Base-by-base conservation (phyloP, 331 rosid species). In the Ulmus americana region DNA sequence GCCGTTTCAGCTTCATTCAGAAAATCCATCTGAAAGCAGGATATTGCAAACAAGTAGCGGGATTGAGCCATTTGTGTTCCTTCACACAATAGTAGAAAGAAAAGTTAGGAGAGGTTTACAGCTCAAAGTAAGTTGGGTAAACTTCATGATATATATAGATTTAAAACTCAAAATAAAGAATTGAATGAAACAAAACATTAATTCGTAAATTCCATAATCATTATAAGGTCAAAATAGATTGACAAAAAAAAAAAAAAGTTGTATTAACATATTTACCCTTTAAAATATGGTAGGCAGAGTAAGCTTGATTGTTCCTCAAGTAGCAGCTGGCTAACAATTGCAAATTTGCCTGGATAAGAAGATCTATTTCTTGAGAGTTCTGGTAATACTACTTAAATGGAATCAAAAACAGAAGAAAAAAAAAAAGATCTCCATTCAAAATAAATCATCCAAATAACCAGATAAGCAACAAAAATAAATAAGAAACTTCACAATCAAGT, bases 21-120 rank as follows among this genome's bases (percentile, higher is more conserved):
- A 79, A 85, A 90, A 87, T 86, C 90, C 96, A 94, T 82, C 74
- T 86, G 96, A 83, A 85, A 94, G 92, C 99, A 90, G 42, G 99
- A 94, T 77, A 84, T 63, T 10, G 99, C 99, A 90, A 94, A 90
- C 96, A 94, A 78, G 92, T 94, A 94, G 77, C 99, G 95, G 65
- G 97, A 94, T 81, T 87, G 96, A 84, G 96, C 88, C 95, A 84
- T 81, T 75, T 81, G 95, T 57, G 85, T 76, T 73, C 99, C 99
- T 94, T 84, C 90, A 81, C 64, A 72, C 57, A 63, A 56, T 57
- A 74, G 77, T 61, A 59, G 71, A 55, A 67, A 61, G 46, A 55
- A 63, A 13, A 46, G 58, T 9, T 16, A 64, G 54, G 5, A 70
- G 55, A 76, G 45, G 50, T 45, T 64, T 57, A 55, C 22, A 50